These are phyloP conservation scores for Escovopsis weberi DNA, from an alignment of 2,329 filamentous ascomycete species.

Conservation along the genomic window DNA sequence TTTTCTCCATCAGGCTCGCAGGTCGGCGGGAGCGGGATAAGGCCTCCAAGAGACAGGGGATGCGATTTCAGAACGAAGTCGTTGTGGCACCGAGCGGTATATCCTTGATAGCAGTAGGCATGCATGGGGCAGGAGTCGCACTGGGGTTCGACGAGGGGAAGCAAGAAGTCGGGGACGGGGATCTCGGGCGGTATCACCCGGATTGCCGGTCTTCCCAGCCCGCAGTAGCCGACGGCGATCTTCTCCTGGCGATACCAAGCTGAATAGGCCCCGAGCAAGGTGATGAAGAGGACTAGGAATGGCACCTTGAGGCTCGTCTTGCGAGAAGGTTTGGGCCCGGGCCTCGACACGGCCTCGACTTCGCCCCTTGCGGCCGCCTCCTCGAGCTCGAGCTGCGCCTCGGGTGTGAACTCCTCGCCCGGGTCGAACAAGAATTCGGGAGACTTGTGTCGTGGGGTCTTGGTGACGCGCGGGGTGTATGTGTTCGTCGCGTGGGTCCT, in stretches of 20 bases:
- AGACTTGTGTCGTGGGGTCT: conserved; percentile 16
- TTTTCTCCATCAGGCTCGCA: conserved; percentile 95
- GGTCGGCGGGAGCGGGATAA: conserved; percentile 74
- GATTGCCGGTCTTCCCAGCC: conserved; percentile 53
- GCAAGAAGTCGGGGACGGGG: conserved; percentile 56
- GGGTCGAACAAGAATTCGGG: conserved; percentile 38
- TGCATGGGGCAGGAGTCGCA: conserved; percentile 87
- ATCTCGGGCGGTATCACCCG: conserved; percentile 33
- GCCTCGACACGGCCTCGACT: conserved; percentile 27
- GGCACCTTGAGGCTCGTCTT: conserved; percentile 45
- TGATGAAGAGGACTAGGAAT: conserved; percentile 55
- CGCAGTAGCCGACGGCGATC: conserved; percentile 89
- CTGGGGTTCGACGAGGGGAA: conserved; percentile 55
- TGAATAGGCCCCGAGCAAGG: conserved; percentile 56
- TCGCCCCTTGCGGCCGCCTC: conserved; percentile 47
- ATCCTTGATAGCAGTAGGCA: conserved; percentile 71
- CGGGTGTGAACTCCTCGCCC: conserved; percentile 87
- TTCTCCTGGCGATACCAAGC: conserved; percentile 91
- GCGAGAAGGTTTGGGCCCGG: conserved; percentile 22
- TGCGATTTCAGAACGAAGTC: conserved; percentile 80
- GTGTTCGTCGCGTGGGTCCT: conserved; percentile 30
- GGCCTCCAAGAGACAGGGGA: conserved; percentile 64
- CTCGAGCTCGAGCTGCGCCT: conserved; percentile 69
- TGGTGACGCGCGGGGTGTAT: conserved; percentile 39
- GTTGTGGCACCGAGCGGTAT: conserved; percentile 65